Base-by-base conservation (phyloP, 2,329 filamentous ascomycete genomes). In the Hypomyces rosellus region DNA sequence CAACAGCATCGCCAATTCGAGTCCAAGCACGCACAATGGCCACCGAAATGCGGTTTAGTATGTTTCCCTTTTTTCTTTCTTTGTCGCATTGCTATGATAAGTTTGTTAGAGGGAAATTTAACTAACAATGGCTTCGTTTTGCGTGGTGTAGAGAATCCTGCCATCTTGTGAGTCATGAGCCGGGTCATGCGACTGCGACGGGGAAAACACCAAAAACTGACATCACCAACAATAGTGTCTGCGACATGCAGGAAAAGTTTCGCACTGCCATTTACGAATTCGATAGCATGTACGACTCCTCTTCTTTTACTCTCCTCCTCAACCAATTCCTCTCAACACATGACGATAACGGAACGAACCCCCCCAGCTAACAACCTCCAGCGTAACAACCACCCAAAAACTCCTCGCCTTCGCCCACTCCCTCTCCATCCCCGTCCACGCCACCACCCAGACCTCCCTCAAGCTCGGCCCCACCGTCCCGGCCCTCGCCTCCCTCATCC, bases 191-290 rank as follows among this genome's bases (percentile, higher is more conserved):
- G 25, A 39, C 20, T n/a, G 33, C 6, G 9, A 30, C 16, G 12
- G 25, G 5, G 13, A 30, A 14, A 43, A 22, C 15, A 22, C 15
- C 3, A 22, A 43, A 12, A 18, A 16, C 48, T 48, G 16, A 45
- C 16, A 13, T 37, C 42, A 54, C 34, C 30, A 40, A 38, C 6
- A 15, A 20, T 49, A 96, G 91, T 63, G 81, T 97, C 65, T 97
- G 92, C 73, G 92, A 97, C 64, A 77, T 97, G 56, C 92, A 97
- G 72, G 92, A 96, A 59, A 95, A 90, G 68, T 97, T 97, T 71
- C 81, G 89, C 54, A 74, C 76, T 8, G 85, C 84, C 50, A 96
- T 97, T 61, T 81, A 85, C 71, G 85, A 95, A 64, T 96, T 91
- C 64, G 81, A 88, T 56, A 89, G 87, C 65, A 79, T 96, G 84